Evolutionary conservation across 768 basidiomycete species (phyloP), one percentile per base, ranked within the genome.

Genomic region (Xanthoconium purpureum): DNA sequence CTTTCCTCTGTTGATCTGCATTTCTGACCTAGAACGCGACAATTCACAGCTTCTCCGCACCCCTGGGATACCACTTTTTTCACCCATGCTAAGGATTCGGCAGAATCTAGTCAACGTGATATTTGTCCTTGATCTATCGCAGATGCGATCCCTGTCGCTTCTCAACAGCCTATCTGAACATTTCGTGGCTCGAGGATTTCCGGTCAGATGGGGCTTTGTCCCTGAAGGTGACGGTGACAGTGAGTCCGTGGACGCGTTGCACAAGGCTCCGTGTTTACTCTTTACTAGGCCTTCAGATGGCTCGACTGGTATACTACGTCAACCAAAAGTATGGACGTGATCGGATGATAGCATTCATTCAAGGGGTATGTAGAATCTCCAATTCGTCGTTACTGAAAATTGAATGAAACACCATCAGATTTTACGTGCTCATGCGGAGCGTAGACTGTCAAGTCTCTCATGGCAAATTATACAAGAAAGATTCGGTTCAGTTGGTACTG

Each of bases 181-280:
- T 54, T 84, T 96, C 67, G 84, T 98, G 50, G 74, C 81, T 30
- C 79, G 91, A 35, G 80, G 78, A 15, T 76, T 91, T 43, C 91
- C 94, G 0, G 80, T 94, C 60, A 78, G 91, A 17, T 94, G 94
- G 69, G 96, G 96, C 13, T 67, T 98, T 46, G 91, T 95, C 2
- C 94, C 84, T 3, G 83, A 86, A 54, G 78, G 71, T 0, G 75
- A 77, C 10, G 74, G 66, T 3, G 70, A 84, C 20, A 74, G 75
- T 73, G 47, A 62, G 69, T 51, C 12, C 45, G 20, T 47, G 15
- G 20, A 15, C 20, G 20, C 15, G 44, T 39, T 17, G 11, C 24
- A 12, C 18, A 20, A 1, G 2, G 20, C 5, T 47, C 17, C 3
- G 3, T 54, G n/a, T 47, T 62, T 15, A 64, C 48, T 37, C 28